Evolutionary conservation across 1,284 basidiomycete species (phyloP).

Genomic region (Austroboletus novae-zelandiae): DNA sequence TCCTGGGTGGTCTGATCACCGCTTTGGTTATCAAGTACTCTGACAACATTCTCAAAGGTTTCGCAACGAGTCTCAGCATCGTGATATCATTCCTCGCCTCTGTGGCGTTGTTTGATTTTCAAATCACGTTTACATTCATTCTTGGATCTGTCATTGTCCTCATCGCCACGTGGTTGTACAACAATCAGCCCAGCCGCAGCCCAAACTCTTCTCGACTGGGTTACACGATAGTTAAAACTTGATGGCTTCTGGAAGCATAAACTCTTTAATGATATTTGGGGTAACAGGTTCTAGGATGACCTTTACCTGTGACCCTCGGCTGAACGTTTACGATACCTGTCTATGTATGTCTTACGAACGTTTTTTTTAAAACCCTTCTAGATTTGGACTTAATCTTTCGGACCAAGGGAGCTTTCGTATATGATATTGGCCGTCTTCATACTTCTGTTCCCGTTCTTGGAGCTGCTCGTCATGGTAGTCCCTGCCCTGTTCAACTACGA

Average conservation of each 20-base stretch:
- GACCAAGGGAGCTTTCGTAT: conserved; percentile 19
- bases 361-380: conserved; percentile 18
- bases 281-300: background rate
- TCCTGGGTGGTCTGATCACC: conserved; percentile 87
- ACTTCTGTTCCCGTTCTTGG: conserved; percentile 13
- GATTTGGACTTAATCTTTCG: conserved; percentile 28
- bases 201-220: conserved; percentile 22
- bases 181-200: conserved; percentile 65
- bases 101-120: conserved; percentile 85
- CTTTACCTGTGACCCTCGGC: conserved; percentile 3
- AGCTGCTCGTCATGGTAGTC: conserved; percentile 3
- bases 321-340: conserved; percentile 24
- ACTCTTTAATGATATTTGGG: background rate
- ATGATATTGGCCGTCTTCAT: conserved; percentile 20
- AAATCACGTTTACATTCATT: conserved; percentile 82
- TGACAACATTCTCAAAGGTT: conserved; percentile 90
- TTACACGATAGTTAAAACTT: conserved; percentile 30
- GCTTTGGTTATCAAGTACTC: conserved; percentile 86
- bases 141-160: conserved; percentile 83
- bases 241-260: conserved; percentile 11
- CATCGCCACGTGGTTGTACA: conserved; percentile 79
- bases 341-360: conserved; percentile 20
- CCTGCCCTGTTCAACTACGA: conserved; percentile 19
- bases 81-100: conserved; percentile 91
- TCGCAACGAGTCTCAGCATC: conserved; percentile 91